Evolutionary conservation across 805 yeast species (phyloP), one percentile per base, ranked within the genome.

Genomic region (Candida qinlingensis): DNA sequence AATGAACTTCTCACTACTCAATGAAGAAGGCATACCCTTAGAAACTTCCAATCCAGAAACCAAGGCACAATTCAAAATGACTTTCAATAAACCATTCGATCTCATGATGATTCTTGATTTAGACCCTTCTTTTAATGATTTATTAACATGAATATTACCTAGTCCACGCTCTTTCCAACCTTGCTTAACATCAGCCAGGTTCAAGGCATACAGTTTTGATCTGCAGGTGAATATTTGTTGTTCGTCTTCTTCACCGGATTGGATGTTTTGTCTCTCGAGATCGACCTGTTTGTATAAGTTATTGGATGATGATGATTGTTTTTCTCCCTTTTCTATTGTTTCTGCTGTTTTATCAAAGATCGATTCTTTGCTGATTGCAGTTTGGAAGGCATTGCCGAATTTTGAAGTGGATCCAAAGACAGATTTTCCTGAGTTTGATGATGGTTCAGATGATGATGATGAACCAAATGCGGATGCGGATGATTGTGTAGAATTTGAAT

Each of bases 141-240:
- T 65, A 65, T 94, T 92, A 28, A 94, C 76, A 62, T 88, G 96
- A n/a, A 94, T 68, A 5, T 80, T 76, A 3, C 99, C 99, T 39
- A 86, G 74, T 27, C 99, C 99, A 60, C 94, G 80, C 67, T 94
- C 99, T 64, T 88, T 94, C 99, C 99, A 94, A 2, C 97, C 97
- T 13, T 76, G 80, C 7, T 76, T 64, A 4, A 85, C 72, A 36
- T 81, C 76, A 0, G 83, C 70, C 31, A 91, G 70, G 58, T 87
- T 86, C 56, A 88, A 69, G 31, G 79, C 81, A 62, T 91, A 94
- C 29, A 94, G 69, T 61, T 91, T 88, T 4, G 95, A 88, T 42
- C 85, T 81, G 37, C 85, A 76, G 40, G 80, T 79, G 63, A 79
- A 87, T 7, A 83, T 61, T 0, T 86, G 78, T 34, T 72, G 72